Base-by-base conservation (phyloP, 306 rosid species). In the Sophora flavescens region DNA sequence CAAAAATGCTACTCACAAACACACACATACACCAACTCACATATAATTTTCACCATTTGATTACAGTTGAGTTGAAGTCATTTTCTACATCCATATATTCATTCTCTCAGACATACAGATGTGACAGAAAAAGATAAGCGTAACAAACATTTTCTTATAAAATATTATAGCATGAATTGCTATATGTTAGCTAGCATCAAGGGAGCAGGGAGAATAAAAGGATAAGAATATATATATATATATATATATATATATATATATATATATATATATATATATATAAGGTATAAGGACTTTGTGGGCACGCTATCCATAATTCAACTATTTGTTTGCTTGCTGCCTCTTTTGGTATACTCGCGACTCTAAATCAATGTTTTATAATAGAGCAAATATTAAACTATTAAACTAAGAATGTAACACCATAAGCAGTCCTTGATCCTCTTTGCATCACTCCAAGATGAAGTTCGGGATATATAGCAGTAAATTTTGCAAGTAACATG, bases 281-380 rank as follows among this genome's bases (percentile, higher is more conserved):
- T n/a, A 22, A 22, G 22, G 22, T 9, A 15, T 80, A 80, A 68
- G 77, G 28, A 69, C 68, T 75, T 81, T 16, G n/a, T 67, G 30
- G 77, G 81, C 81, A 81, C 81, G 74, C 81, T 28, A 74, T 54
- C 62, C 18, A 41, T 42, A 14, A 41, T 64, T 64, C 35, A 41
- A 15, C 15, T 9, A 7, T 17, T 42, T 64, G 70, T 39, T 36
- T 64, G 7, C 32, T 41, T 42, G 18, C 53, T 36, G 50, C 48
- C 28, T 63, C n/a, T 64, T 26, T 36, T 0, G 1, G 3, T 16
- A 8, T 17, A 11, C 10, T 35, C 10, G 2, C 12, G 16, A 14
- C 13, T 61, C 44, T 35, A 38, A 36, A 63, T 63, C 68, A 63
- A n/a, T 54, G 30, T 54, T 54, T 18, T 2, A 12, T 17, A 54